phyloP scores from a whole-genome alignment of 2,329 filamentous ascomycete species.

The Alternaria sp. region DNA sequence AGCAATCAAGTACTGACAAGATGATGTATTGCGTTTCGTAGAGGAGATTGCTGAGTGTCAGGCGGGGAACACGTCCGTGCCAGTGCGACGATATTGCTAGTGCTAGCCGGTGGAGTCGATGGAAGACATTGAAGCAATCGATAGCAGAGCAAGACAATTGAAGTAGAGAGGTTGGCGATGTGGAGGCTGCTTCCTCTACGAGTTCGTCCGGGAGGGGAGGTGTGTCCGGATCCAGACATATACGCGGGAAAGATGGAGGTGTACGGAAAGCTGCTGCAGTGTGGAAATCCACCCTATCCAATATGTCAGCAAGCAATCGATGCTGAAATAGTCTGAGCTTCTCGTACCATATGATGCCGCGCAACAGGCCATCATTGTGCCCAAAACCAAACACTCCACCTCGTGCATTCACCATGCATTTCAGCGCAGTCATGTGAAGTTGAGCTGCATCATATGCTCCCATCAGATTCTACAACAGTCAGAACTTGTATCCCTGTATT shows the following conservation, averaged over 20 bases:
- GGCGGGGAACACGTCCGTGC: constrained; percentile 20
- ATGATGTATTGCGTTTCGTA: constrained; percentile 36
- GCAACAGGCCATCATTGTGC: constrained; percentile 36
- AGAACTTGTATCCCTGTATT: background rate
- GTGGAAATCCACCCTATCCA: constrained; percentile 41
- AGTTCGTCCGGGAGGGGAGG: constrained; percentile 31
- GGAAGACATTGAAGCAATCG: constrained; percentile 42
- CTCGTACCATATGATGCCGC: constrained; percentile 36
- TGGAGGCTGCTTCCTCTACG: constrained; percentile 32
- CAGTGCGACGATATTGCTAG: constrained; percentile 32
- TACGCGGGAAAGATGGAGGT: constrained; percentile 29
- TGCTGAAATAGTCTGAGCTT: background rate
- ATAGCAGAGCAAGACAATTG: constrained; percentile 30
- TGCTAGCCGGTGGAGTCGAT: constrained; percentile 36
- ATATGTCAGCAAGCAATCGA: background rate
- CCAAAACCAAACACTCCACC: constrained; percentile 36
- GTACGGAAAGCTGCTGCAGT: constrained; percentile 32
- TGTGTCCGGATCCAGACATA: constrained; percentile 27
- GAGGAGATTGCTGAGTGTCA: constrained; percentile 33
- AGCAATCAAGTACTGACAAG: constrained; percentile 32
- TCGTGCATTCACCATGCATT: constrained; percentile 34
- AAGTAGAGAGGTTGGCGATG: constrained; percentile 35
- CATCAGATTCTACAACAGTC: constrained; percentile 30
- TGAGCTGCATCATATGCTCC: constrained; percentile 38
- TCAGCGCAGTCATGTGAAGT: constrained; percentile 27